phyloP scores from a whole-genome alignment of 345 rosid species.

The Linum lewisii region DNA sequence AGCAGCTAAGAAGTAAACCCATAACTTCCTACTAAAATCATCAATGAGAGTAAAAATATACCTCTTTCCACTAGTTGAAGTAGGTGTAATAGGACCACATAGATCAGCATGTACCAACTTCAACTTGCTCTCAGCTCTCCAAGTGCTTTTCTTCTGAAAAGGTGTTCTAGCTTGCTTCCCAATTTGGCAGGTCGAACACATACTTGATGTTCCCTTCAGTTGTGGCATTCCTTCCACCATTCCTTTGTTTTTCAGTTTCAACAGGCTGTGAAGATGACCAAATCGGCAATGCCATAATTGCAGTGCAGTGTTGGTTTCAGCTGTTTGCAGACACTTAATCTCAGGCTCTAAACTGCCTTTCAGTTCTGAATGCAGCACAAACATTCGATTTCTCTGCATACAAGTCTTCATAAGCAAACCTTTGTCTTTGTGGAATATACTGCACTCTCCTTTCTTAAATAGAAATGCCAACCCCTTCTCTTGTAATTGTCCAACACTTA shows the following conservation, averaged over 20 bases:
- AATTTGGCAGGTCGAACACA: neutral
- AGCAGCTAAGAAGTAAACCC: neutral
- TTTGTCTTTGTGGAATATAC: neutral
- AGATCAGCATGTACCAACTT: neutral
- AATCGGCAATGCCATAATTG: neutral
- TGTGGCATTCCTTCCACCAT: neutral
- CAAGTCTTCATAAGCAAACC: neutral
- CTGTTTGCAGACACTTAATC: neutral
- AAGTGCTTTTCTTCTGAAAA: neutral
- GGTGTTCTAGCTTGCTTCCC: neutral
- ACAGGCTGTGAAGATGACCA: neutral
- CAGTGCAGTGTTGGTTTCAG: neutral
- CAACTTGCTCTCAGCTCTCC: neutral
- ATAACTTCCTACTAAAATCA: neutral
- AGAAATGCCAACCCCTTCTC: neutral
- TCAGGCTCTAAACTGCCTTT: too few species aligned
- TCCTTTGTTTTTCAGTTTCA: neutral
- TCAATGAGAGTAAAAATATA: neutral
- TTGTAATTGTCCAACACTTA: slow-evolving; percentile 5
- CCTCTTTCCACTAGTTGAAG: neutral
- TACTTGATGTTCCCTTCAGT: neutral
- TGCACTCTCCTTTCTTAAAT: neutral
- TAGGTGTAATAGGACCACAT: neutral
- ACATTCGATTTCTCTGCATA: neutral
- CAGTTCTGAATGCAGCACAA: neutral